Conservation (phyloP, 2,329 filamentous ascomycete species). For the Pestalotiopsis sp. region DNA sequence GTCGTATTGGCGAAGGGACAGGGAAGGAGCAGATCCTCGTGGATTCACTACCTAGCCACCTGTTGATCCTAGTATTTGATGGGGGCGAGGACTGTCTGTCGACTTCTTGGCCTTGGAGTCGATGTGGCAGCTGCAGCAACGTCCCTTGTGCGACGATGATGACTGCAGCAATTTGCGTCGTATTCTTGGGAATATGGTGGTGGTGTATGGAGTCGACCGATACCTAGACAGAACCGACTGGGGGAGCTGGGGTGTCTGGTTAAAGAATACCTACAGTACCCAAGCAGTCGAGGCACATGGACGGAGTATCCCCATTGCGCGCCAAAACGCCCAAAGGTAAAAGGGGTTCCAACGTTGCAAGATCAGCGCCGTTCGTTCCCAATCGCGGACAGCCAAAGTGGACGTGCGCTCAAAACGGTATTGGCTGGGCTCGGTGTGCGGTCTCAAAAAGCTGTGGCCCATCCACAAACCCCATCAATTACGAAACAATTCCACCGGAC, state of each 20-base stretch:
- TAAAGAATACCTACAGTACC: background rate
- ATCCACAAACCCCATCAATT: slow-evolving; percentile 1
- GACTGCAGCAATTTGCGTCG: background rate
- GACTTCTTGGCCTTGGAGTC: background rate
- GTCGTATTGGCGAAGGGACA: background rate
- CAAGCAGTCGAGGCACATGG: background rate
- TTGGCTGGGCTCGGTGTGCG: background rate
- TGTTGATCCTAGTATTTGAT: background rate
- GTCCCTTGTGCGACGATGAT: slow-evolving; percentile 2
- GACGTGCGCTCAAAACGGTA: slow-evolving; percentile 6
- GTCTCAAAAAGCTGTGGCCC: background rate
- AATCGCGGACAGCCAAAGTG: slow-evolving; percentile 4
- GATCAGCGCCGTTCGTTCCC: slow-evolving; percentile 11
- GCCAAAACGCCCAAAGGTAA: background rate
- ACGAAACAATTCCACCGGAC: slow-evolving; percentile 7
- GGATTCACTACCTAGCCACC: background rate
- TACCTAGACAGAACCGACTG: background rate
- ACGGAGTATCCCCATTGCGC: background rate
- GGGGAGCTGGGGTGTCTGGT: background rate
- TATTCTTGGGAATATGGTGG: background rate
- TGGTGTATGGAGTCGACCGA: background rate
- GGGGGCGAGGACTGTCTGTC: background rate
- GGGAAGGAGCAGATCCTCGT: slow-evolving; percentile 2
- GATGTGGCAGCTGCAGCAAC: background rate
- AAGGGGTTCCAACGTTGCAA: slow-evolving; percentile 12